Evolutionary conservation across 768 basidiomycete genomes (phyloP), one percentile per base, ranked within the genome.

Genomic region (Suillus ampliporus): DNA sequence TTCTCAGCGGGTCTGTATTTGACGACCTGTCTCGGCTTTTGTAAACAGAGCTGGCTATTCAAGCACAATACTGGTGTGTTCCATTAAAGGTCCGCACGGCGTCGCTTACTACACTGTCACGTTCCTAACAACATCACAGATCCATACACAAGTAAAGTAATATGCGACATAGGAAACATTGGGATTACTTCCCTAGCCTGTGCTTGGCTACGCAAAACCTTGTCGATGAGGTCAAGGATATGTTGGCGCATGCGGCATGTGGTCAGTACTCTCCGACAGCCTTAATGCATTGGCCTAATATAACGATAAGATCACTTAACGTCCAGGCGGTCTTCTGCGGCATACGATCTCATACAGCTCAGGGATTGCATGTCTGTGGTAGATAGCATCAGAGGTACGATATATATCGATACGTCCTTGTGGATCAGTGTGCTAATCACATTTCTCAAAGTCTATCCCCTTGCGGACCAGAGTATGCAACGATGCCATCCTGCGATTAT

Each of bases 31-130:
- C 31, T 6, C 6, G 3, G 31, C 6, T 31, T 31, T 60, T 13
- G 28, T 4, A 14, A 28, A 3, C 26, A 80, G 79, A 74, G 35
- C 56, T 76, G 35, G 76, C 65, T 31, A 66, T 79, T 13, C 69
- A 78, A 67, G 65, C 69, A 15, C 72, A 80, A 11, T 79, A 79
- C 54, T 79, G 78, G 78, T 80, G 40, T 37, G 61, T 7, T 13
- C 41, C 13, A 47, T 19, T 23, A 43, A 34, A 51, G 31, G 57
- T 26, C n/a, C 6, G 34, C 28, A 9, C 19, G 19, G 10, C 14
- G n/a, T 37, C 26, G 11, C 14, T 15, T 26, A 28, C 37, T 40
- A 9, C 21, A 31, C n/a, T 44, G 11, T 64, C 35, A 50, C 40
- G 5, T 38, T n/a, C 31, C 14, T 61, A 34, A 50, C n/a, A 44